Evolutionary conservation across 2,329 filamentous ascomycete genomes (phyloP), one percentile per base, ranked within the genome.

Genomic region (Ceratocystis cubensis): DNA sequence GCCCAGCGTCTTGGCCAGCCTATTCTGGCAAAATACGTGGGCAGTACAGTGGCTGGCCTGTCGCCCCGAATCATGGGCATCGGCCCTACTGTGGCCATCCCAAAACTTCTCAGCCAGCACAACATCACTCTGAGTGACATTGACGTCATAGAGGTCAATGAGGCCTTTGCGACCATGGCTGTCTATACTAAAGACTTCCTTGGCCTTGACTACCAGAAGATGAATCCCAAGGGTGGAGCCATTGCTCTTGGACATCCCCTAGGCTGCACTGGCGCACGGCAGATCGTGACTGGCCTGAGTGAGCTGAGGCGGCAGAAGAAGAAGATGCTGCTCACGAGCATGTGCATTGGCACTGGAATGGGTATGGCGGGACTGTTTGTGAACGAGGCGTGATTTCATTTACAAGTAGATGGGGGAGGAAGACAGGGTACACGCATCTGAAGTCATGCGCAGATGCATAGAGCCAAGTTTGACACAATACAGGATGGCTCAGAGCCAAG

Each of bases 61-160:
- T 85, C 94, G 0, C 94, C 94, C 5, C 84, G 94, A 70, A 91
- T 99, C 78, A 99, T 99, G 94, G 94, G 93, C 70, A 96, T 97
- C 71, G 89, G 89, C 66, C 89, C 89, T 45, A 85, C 85, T 56
- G 76, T 88, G 45, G 85, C 84, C 68, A 87, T 88, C 70, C 85
- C 85, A 70, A 99, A 99, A 84, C 85, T 99, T 37, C 83, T 99
- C 59, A 77, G 78, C 73, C 87, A 94, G 78, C 86, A 88, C 82
- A 85, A 88, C 76, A 77, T 99, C 69, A 84, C 82, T 28, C 79
- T 96, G 65, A 83, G 87, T 68, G 94, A 97, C 72, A 84, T 94
- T 69, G 94, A 99, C 73, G 82, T 97, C 45, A 81, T 93, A 71
- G 94, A 97, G 82, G 78, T 99, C 74, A 99, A 99, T 80, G 94